phyloP scores from a whole-genome alignment of 805 yeast genomes.

The Wickerhamia fluorescens region DNA sequence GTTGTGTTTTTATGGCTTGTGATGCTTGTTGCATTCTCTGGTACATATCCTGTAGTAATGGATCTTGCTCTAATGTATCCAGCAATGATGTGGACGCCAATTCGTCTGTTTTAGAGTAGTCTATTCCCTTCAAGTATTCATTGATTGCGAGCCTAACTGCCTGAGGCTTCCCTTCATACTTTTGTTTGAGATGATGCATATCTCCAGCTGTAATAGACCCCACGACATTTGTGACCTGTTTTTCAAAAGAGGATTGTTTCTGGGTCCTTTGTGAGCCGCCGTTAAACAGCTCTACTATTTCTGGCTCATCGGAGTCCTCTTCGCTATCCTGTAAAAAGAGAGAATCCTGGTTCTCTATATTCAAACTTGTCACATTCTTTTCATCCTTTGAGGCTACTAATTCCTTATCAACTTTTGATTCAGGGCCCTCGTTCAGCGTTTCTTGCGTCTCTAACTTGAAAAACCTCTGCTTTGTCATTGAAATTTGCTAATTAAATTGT shows the following conservation, averaged over 20 bases:
- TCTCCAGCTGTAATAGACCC: conserved; percentile 8
- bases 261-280: too few relatives aligned
- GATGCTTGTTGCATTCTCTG: conserved; percentile 8
- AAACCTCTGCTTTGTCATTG: too few relatives aligned
- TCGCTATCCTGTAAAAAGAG: conserved; percentile 6
- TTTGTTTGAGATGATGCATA: conserved; percentile 8
- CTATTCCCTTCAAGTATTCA: conserved; percentile 6
- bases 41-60: conserved; percentile 4
- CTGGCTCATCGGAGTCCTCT: conserved; percentile 1
- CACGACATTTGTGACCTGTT: conserved; percentile 8
- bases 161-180: conserved; percentile 9
- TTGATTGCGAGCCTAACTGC: conserved; percentile 6
- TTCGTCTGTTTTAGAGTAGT: too few relatives aligned
- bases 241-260: too few relatives aligned
- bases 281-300: too few relatives aligned
- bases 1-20: conserved; percentile 6
- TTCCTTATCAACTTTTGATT: too few relatives aligned
- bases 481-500: too few relatives aligned
- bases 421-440: too few relatives aligned
- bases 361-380: too few relatives aligned
- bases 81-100: too few relatives aligned
- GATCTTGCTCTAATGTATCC: conserved; percentile 2
- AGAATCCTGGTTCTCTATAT: conserved; percentile 2
- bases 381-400: too few relatives aligned
- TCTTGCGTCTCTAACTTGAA: too few relatives aligned